These are phyloP conservation scores for Artemisia argyi DNA, from an alignment of 129 eudicot genomes.

Conservation along the genomic window DNA sequence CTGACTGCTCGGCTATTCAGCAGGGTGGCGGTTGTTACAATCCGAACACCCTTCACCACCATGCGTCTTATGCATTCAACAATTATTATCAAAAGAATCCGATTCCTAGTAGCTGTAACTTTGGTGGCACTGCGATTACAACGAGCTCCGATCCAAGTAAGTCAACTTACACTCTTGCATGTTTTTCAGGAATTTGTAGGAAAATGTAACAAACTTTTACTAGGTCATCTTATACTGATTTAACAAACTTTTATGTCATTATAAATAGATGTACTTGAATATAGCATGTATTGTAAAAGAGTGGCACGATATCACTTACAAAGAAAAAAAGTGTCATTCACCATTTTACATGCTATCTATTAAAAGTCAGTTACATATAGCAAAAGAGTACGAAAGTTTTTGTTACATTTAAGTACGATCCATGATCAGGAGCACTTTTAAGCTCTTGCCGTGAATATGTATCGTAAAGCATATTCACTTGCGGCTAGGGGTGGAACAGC, in stretches of 20 bases:
- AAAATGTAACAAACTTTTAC: not conserved
- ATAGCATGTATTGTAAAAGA: no score
- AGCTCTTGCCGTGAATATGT: no score
- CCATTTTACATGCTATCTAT: no score
- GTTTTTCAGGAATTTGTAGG: not conserved
- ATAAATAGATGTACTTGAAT: no score
- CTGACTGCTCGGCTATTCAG: constrained; percentile 78
- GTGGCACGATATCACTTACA: no score
- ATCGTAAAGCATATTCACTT: no score
- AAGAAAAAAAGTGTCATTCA: no score
- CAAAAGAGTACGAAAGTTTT: no score
- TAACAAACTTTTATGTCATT: not conserved
- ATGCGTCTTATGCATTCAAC: constrained; percentile 94
- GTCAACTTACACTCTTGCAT: constrained; percentile 18
- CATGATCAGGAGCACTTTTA: no score
- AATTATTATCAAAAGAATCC: constrained; percentile 90
- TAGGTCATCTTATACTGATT: not conserved
- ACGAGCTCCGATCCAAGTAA: constrained; percentile 92
- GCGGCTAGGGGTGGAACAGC: no score
- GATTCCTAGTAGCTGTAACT: constrained; percentile 87
- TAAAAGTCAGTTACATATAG: no score
- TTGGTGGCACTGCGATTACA: constrained; percentile 82
- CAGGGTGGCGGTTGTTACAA: constrained; percentile 59
- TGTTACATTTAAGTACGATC: no score
- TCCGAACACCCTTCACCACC: constrained; percentile 68